Evolutionary conservation across 176 grass and related monocot genomes (phyloP).

Genomic region (Juncus inflexus): DNA sequence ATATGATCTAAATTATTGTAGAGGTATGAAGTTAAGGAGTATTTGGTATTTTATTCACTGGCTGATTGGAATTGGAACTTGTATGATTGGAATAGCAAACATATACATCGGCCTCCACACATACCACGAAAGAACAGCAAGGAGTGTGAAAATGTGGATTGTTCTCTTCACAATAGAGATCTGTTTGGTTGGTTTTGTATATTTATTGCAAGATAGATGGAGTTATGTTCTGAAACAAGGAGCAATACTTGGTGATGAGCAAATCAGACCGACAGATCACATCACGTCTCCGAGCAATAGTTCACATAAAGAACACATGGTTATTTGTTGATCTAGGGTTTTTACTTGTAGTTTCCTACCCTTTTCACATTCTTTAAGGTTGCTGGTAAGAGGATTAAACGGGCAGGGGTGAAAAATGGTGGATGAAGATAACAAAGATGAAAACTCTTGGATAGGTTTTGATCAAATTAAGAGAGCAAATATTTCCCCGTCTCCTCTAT

Average conservation of each 20-base stretch:
- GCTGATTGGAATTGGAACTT: constrained; percentile 49
- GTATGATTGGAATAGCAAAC: constrained; percentile 55
- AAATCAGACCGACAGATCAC: constrained; percentile 51
- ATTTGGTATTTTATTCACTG: constrained; percentile 86
- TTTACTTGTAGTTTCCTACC: not conserved
- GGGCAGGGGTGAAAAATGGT: too few relatives aligned
- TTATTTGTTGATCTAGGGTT: not conserved
- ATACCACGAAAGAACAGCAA: constrained; percentile 65
- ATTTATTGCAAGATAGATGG: constrained; percentile 79
- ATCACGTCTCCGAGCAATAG: constrained; percentile 52
- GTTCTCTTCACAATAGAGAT: constrained; percentile 73
- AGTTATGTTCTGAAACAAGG: constrained; percentile 74
- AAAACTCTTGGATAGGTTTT: too few relatives aligned
- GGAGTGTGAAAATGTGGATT: constrained; percentile 61
- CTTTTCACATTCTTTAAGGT: not conserved
- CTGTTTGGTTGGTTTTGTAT: constrained; percentile 55
- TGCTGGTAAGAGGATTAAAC: constrained; percentile 8
- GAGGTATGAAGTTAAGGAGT: constrained; percentile 61
- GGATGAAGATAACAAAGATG: constrained; percentile 1
- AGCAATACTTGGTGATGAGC: constrained; percentile 42
- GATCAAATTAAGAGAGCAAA: too few relatives aligned
- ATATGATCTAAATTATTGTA: not conserved
- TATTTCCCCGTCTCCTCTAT: too few relatives aligned
- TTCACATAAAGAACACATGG: constrained; percentile 34
- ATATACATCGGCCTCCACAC: constrained; percentile 70